Conservation (phyloP, 371 early-diverging fungal genomes). For the Mortierella sp. region DNA sequence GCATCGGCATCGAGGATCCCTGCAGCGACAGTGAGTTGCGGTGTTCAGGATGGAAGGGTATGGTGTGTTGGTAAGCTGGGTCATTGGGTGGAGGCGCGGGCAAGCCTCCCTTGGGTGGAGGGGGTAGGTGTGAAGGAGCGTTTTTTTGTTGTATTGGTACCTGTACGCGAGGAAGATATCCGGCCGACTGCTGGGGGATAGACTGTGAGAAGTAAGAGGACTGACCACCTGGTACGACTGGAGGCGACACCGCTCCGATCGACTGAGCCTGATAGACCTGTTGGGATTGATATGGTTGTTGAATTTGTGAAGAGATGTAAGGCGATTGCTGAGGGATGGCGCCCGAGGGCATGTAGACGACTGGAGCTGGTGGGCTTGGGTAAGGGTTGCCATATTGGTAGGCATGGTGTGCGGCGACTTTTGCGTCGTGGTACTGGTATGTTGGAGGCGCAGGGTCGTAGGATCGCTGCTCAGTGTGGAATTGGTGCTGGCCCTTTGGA, state of each 20-base stretch:
- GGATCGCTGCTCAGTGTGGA: slow-evolving; percentile 18
- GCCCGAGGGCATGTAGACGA: slow-evolving; percentile 15
- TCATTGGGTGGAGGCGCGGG: slow-evolving; percentile 19
- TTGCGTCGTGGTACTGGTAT: slow-evolving; percentile 29
- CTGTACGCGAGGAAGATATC: slow-evolving; percentile 9
- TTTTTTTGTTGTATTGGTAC: slow-evolving; percentile 9
- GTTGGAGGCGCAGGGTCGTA: slow-evolving; percentile 9
- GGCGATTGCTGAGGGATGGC: background rate
- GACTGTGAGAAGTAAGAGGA: slow-evolving; percentile 26
- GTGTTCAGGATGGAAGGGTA: slow-evolving; percentile 12
- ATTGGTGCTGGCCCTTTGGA: slow-evolving; percentile 16
- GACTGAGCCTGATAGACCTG: background rate
- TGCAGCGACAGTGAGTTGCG: slow-evolving; percentile 10
- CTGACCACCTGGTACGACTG: background rate
- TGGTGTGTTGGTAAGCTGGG: slow-evolving; percentile 11
- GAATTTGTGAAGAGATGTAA: background rate
- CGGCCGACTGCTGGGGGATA: slow-evolving; percentile 14
- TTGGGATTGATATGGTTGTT: slow-evolving; percentile 10
- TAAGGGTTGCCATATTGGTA: slow-evolving; percentile 25
- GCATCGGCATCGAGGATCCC: background rate
- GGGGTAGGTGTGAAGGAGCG: slow-evolving; percentile 17
- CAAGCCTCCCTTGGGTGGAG: slow-evolving; percentile 24
- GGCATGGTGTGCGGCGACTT: background rate
- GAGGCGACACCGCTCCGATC: background rate
- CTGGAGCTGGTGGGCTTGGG: slow-evolving; percentile 32